Conservation (phyloP, 2,329 filamentous ascomycete genomes). For the Cladobotryum mycophilum region DNA sequence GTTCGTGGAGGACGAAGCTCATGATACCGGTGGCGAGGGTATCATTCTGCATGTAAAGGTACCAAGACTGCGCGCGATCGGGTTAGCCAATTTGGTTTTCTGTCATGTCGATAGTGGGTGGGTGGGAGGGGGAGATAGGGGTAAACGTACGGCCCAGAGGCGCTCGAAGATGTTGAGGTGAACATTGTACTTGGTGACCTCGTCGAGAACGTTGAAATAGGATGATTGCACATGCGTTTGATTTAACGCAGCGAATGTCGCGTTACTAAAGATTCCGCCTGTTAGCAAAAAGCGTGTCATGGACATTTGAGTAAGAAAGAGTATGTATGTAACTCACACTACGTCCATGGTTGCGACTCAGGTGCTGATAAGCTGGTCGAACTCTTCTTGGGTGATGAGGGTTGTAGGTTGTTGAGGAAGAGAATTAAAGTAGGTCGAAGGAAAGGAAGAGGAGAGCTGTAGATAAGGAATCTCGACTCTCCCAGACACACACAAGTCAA, state of each 20-base stretch:
- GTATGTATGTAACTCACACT: slow-evolving; percentile 23
- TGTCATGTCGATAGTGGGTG: too few species aligned
- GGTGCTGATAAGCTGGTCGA: background rate
- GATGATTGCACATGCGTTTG: slow-evolving; percentile 39
- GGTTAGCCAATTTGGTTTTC: background rate
- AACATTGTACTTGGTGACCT: slow-evolving; percentile 68
- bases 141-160: slow-evolving; percentile 68
- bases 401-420: background rate
- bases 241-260: slow-evolving; percentile 43
- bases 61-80: slow-evolving; percentile 62
- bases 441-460: slow-evolving; percentile 3
- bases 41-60: slow-evolving; percentile 97
- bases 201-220: slow-evolving; percentile 54
- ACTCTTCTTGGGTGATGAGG: background rate
- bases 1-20: slow-evolving; percentile 93
- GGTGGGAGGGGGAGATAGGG: too few species aligned
- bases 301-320: slow-evolving; percentile 17
- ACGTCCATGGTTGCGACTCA: slow-evolving; percentile 27
- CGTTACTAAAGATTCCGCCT: slow-evolving; percentile 36
- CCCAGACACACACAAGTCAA: too few species aligned
- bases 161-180: slow-evolving; percentile 81
- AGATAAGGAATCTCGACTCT: slow-evolving; percentile 7
- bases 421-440: background rate
- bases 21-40: slow-evolving; percentile 93
- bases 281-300: slow-evolving; percentile 17